Evolutionary conservation across 768 basidiomycete species (phyloP).

Genomic region (Lactarius deliciosus): DNA sequence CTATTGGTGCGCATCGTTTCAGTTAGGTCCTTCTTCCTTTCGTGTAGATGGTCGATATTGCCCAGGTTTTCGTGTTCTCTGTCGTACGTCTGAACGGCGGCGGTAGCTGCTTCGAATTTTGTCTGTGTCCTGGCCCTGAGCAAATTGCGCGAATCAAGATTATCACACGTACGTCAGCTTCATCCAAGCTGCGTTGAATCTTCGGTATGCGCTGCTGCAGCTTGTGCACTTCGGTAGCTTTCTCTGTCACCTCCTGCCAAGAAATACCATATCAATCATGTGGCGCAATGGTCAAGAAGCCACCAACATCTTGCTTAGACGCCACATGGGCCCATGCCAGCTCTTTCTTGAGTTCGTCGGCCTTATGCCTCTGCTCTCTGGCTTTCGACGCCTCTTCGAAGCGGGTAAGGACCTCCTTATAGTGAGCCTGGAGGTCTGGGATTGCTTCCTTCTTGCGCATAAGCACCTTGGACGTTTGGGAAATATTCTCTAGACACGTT

Average conservation of each 20-base stretch:
- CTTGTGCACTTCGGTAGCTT: slow-evolving; percentile 44
- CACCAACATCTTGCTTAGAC: slow-evolving; percentile 61
- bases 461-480: slow-evolving; percentile 62
- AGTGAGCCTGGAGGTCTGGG: slow-evolving; percentile 66
- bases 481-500: slow-evolving; percentile 68
- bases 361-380: slow-evolving; percentile 64
- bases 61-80: slow-evolving; percentile 43
- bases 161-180: slow-evolving; percentile 40
- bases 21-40: slow-evolving; percentile 40
- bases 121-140: slow-evolving; percentile 33
- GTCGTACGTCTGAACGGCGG: slow-evolving; percentile 42
- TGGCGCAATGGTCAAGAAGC: neutral
- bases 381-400: slow-evolving; percentile 76
- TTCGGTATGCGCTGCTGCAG: slow-evolving; percentile 41
- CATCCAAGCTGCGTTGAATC: slow-evolving; percentile 41
- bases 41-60: slow-evolving; percentile 48
- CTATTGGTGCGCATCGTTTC: slow-evolving; percentile 53
- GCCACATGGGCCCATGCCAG: slow-evolving; percentile 86
- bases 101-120: slow-evolving; percentile 37
- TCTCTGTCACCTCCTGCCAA: slow-evolving; percentile 45
- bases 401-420: slow-evolving; percentile 56
- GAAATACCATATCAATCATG: neutral
- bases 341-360: slow-evolving; percentile 72
- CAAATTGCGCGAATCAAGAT: neutral
- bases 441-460: slow-evolving; percentile 71